Conservation (phyloP, 805 yeast species). For the Hanseniaspora pseudoguilliermondii region DNA sequence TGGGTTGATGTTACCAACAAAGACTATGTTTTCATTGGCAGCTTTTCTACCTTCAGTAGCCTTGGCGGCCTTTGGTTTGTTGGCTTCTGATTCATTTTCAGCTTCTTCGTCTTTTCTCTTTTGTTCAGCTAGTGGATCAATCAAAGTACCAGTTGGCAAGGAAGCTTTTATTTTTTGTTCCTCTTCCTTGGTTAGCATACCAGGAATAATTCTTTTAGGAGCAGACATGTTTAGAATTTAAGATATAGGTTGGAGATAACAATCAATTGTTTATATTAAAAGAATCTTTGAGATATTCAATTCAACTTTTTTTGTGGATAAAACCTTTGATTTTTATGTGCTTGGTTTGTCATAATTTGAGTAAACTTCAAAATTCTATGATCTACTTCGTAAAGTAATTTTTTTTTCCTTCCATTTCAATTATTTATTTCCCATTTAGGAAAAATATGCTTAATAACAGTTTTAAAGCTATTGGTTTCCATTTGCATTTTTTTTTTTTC, state of each 20-base stretch:
- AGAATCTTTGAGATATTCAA: too few species aligned
- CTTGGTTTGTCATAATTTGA: too few species aligned
- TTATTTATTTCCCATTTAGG: background rate
- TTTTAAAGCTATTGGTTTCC: background rate
- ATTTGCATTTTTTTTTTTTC: background rate
- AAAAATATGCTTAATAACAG: background rate
- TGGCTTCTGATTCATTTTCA: slow-evolving; percentile 12
- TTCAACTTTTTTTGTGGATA: background rate
- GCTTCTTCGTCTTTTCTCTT: slow-evolving; percentile 13
- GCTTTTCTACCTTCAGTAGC: slow-evolving; percentile 76
- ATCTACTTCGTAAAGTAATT: too few species aligned
- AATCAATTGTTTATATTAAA: background rate
- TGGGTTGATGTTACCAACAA: slow-evolving; percentile 64
- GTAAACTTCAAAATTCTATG: too few species aligned
- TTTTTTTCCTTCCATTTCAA: too few species aligned
- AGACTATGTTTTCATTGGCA: slow-evolving; percentile 54
- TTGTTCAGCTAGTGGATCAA: slow-evolving; percentile 11
- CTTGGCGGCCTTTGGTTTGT: slow-evolving; percentile 38
- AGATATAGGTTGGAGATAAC: background rate
- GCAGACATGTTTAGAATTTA: background rate
- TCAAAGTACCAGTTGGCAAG: slow-evolving; percentile 9
- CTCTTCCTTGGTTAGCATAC: slow-evolving; percentile 12
- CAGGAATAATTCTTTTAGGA: slow-evolving; percentile 11
- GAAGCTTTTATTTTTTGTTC: slow-evolving; percentile 11
- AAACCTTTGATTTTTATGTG: background rate